A percentile compares a stretch with the other conserved stretches of the same genome.
Conservation (phyloP, 116 monocot species). For the Papilionanthe hybrid region DNA sequence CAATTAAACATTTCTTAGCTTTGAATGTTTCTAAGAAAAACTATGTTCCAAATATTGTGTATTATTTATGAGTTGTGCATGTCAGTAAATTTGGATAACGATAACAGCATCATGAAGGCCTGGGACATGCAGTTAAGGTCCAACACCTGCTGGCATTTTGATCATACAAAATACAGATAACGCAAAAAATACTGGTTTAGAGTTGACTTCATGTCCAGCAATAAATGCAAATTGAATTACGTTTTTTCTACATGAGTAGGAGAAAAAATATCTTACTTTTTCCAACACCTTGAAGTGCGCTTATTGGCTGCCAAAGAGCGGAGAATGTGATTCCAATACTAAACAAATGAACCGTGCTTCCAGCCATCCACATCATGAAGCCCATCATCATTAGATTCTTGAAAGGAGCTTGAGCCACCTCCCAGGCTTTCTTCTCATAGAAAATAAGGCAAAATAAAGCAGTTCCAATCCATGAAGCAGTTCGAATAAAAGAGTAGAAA, state of each 20-base stretch:
- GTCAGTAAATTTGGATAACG: neutral
- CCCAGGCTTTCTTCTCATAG: constrained; percentile 88
- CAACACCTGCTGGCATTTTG: neutral
- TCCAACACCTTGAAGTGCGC: constrained; percentile 91
- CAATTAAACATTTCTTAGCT: neutral
- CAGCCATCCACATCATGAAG: constrained; percentile 99
- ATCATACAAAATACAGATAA: neutral
- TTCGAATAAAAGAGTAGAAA: neutral
- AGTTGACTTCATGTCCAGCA: neutral
- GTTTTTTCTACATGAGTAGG: neutral
- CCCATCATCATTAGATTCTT: constrained; percentile 98
- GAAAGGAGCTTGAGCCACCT: constrained; percentile 93
- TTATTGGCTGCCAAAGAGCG: constrained; percentile 97
- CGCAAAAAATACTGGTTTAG: neutral
- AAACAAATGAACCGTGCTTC: constrained; percentile 92
- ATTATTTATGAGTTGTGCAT: neutral
- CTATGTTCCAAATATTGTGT: neutral
- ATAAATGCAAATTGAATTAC: neutral
- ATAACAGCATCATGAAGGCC: neutral
- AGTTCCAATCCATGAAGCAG: neutral
- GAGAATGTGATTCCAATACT: constrained; percentile 99
- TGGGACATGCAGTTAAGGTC: neutral
- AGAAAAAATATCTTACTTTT: constrained; percentile 48
- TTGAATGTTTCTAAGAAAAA: neutral
- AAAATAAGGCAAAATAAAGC: constrained; percentile 7